Percentiles rank a stretch among this genome's conserved stretches.
phyloP scores from a whole-genome alignment of 805 yeast species.

The Kluyveromyces dobzhanskii region DNA sequence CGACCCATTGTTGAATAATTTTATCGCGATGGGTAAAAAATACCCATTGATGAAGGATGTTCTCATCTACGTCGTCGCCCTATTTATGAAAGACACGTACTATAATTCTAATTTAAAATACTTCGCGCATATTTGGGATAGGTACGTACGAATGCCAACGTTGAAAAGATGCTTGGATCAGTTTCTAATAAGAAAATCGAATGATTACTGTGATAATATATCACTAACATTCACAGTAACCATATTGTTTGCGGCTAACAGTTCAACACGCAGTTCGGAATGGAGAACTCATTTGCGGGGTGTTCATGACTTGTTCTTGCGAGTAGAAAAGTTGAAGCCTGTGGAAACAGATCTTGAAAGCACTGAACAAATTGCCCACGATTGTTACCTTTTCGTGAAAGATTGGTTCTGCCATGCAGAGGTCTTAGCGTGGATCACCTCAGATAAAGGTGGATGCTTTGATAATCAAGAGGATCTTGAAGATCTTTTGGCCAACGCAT shows the following conservation, averaged over 20 bases:
- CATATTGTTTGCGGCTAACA: conserved; percentile 7
- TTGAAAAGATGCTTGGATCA: conserved; percentile 8
- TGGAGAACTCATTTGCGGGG: conserved; percentile 10
- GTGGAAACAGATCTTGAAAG: background rate
- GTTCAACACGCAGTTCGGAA: conserved; percentile 1
- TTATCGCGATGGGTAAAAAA: conserved; percentile 1
- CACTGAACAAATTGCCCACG: conserved; percentile 1
- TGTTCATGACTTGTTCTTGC: conserved; percentile 2
- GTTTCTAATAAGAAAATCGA: conserved; percentile 1
- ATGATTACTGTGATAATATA: conserved; percentile 3
- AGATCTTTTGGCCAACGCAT: background rate
- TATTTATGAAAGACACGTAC: conserved; percentile 8
- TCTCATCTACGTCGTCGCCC: conserved; percentile 6
- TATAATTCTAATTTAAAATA: conserved; percentile 1
- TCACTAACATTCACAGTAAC: conserved; percentile 6
- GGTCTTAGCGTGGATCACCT: conserved; percentile 7
- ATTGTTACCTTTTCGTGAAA: conserved; percentile 5
- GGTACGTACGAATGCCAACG: conserved; percentile 8
- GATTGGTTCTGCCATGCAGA: conserved; percentile 8
- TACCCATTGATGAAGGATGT: conserved; percentile 5
- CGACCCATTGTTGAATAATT: conserved; percentile 1
- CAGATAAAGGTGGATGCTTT: conserved; percentile 10
- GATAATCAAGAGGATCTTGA: conserved; percentile 1
- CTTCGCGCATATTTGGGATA: conserved; percentile 9
- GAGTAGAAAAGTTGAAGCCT: conserved; percentile 3